These are phyloP conservation scores for Pleodorina starrii DNA, from an alignment of 139 green algal genomes.

Conservation along the genomic window DNA sequence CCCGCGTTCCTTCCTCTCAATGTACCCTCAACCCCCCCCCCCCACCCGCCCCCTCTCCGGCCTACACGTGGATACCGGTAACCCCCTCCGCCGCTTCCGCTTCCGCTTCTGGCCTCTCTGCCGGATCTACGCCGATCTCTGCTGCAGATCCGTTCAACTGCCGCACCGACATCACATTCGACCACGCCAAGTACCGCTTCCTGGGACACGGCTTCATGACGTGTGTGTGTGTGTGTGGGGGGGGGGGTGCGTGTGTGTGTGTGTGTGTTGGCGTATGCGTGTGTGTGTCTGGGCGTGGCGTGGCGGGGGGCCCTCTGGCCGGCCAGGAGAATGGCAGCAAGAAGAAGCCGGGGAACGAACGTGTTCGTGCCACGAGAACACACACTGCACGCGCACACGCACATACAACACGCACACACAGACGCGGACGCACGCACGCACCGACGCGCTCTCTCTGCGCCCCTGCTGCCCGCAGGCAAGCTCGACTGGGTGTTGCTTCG, in stretches of 20 bases:
- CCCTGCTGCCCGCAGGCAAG: conserved; percentile 67
- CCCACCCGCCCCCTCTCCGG: not conserved
- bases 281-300: too few species aligned
- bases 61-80: not conserved
- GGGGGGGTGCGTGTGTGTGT: not conserved
- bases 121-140: not conserved
- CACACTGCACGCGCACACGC: too few species aligned
- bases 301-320: too few species aligned
- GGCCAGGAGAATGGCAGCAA: too few species aligned
- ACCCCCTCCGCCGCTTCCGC: not conserved
- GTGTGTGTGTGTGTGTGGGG: not conserved
- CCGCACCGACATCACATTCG: conserved; percentile 75
- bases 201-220: conserved; percentile 71
- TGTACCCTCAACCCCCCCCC: not conserved
- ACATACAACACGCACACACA: not conserved
- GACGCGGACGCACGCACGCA: not conserved
- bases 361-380: too few species aligned
- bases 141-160: conserved; percentile 66
- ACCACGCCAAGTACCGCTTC: conserved; percentile 78
- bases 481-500: conserved; percentile 88
- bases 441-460: not conserved
- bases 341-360: too few species aligned
- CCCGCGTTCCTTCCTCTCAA: too few species aligned
- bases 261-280: not conserved
- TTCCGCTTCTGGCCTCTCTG: too few species aligned